phyloP scores from a whole-genome alignment of 768 basidiomycete species.

The Auriscalpium vulgare region DNA sequence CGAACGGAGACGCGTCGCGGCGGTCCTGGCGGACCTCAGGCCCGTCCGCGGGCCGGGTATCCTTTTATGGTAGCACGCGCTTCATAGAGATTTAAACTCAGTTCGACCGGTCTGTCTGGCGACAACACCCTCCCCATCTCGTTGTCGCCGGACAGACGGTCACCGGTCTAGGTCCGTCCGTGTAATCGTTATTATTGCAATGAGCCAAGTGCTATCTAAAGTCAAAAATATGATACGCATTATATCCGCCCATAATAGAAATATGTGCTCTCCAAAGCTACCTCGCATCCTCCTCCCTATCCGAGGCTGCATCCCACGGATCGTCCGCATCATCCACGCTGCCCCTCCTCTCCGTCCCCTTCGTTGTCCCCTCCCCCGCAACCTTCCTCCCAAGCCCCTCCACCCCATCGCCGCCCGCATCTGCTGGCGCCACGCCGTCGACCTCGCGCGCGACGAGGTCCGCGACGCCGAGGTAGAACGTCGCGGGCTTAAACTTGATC shows the following conservation, averaged over 20 bases:
- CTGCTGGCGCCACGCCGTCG: constrained; percentile 39
- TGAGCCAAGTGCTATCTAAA: not conserved
- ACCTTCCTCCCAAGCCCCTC: not conserved
- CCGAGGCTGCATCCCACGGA: constrained; percentile 17
- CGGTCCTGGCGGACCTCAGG: too few species aligned
- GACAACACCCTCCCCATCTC: too few species aligned
- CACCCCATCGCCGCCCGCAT: not conserved
- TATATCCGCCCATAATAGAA: not conserved
- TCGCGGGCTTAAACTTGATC: constrained; percentile 86
- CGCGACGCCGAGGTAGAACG: constrained; percentile 81
- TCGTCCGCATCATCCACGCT: constrained; percentile 6
- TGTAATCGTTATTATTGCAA: too few species aligned
- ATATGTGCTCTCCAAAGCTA: not conserved
- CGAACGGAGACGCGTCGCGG: too few species aligned
- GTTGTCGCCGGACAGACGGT: too few species aligned
- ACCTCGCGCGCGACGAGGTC: constrained; percentile 74
- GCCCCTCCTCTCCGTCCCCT: not conserved
- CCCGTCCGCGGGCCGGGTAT: too few species aligned
- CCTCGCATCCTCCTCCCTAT: constrained; percentile 1
- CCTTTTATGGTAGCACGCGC: too few species aligned
- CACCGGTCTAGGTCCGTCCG: too few species aligned
- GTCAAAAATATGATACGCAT: not conserved
- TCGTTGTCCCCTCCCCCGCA: not conserved
- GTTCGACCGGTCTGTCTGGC: too few species aligned
- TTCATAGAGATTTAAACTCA: too few species aligned